These are phyloP conservation scores for Eucommia ulmoides DNA, from an alignment of 257 asterid species.

Conservation along the genomic window DNA sequence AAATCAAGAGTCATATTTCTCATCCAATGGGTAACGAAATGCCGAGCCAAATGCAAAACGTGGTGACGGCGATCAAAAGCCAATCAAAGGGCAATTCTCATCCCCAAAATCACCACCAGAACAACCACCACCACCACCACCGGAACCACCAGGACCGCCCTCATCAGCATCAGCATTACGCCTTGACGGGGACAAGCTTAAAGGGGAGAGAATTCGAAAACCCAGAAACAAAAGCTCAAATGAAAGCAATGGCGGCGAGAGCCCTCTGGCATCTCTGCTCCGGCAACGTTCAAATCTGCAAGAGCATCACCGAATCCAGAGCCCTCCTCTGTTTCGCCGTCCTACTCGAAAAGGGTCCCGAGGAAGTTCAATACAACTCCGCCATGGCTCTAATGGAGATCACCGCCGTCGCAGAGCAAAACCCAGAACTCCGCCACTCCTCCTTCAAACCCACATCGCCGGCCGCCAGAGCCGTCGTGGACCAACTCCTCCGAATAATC, in stretches of 20 bases:
- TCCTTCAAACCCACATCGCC: slow-evolving; percentile 17
- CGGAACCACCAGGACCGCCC: slow-evolving; percentile 1
- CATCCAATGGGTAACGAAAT: slow-evolving; percentile 8
- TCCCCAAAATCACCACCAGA: background rate
- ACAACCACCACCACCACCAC: background rate
- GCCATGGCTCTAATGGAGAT: slow-evolving; percentile 15
- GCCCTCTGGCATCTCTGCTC: slow-evolving; percentile 13
- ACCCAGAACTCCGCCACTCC: slow-evolving; percentile 10
- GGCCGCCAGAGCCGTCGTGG: slow-evolving; percentile 16
- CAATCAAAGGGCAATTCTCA: background rate
- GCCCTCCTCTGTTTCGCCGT: slow-evolving; percentile 16
- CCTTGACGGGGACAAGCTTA: slow-evolving; percentile 9
- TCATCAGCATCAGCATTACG: slow-evolving; percentile 10
- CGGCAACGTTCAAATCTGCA: slow-evolving; percentile 8
- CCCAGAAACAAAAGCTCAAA: slow-evolving; percentile 13
- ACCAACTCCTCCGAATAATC: slow-evolving; percentile 13
- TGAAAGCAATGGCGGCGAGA: slow-evolving; percentile 18
- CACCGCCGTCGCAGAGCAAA: slow-evolving; percentile 15
- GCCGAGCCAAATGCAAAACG: slow-evolving; percentile 8
- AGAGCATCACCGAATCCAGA: slow-evolving; percentile 12
- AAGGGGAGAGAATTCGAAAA: slow-evolving; percentile 15
- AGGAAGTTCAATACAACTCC: slow-evolving; percentile 14
- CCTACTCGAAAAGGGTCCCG: slow-evolving; percentile 13
- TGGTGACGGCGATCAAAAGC: slow-evolving; percentile 10
- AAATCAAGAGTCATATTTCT: background rate